Conservation (phyloP, 2,329 filamentous ascomycete species). For the Elsinoe necatrix region DNA sequence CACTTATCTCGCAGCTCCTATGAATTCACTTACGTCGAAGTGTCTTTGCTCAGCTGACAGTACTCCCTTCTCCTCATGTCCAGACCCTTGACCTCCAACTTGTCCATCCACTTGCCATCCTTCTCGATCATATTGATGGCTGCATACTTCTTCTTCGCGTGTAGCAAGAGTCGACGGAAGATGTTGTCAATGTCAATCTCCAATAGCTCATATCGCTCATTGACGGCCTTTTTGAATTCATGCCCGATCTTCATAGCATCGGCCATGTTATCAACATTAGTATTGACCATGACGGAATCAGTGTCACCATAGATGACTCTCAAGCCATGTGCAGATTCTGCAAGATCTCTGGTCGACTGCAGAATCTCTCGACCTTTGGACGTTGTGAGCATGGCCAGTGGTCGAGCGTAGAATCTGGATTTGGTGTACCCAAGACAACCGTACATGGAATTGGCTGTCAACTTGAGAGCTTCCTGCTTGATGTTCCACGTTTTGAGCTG, state of each 20-base stretch:
- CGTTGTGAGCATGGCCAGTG: conserved; percentile 89
- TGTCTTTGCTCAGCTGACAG: conserved; percentile 89
- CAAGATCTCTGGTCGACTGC: conserved; percentile 87
- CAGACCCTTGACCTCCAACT: conserved; percentile 95
- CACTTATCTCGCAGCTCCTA: neutral
- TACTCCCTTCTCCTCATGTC: conserved; percentile 98
- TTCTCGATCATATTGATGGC: conserved; percentile 83
- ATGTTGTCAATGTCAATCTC: conserved; percentile 99
- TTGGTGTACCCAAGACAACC: conserved; percentile 95
- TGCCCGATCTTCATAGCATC: conserved; percentile 86
- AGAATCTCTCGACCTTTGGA: conserved; percentile 97
- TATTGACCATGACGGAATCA: conserved; percentile 99
- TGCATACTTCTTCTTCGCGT: conserved; percentile 99
- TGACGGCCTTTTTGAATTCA: conserved; percentile 92
- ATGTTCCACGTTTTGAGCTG: conserved; percentile 94
- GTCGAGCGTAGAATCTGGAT: conserved; percentile 93
- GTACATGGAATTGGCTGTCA: conserved; percentile 99
- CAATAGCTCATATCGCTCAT: conserved; percentile 81
- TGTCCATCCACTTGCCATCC: conserved; percentile 83
- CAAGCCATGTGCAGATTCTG: conserved; percentile 72
- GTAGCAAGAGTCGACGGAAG: conserved; percentile 83
- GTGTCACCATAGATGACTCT: conserved; percentile 98
- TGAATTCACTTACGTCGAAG: conserved; percentile 52
- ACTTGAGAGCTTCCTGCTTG: conserved; percentile 90
- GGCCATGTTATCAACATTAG: conserved; percentile 86